These are phyloP conservation scores for Graphilbum fragrans DNA, from an alignment of 2,329 filamentous ascomycete genomes.

Conservation along the genomic window DNA sequence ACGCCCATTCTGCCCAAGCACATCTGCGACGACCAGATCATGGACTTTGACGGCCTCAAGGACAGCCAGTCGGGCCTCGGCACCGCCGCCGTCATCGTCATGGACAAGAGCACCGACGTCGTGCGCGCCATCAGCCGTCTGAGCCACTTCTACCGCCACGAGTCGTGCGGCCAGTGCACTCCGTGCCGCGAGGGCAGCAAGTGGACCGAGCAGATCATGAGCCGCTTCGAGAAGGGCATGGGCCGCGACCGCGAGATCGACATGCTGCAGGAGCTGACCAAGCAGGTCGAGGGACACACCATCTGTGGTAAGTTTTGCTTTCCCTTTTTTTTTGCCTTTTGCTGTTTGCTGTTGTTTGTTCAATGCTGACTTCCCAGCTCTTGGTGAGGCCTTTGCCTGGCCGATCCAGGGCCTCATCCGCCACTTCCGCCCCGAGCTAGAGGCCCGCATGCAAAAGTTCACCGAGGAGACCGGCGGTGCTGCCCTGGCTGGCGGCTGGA, in stretches of 20 bases:
- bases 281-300: constrained; percentile 98
- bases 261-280: constrained; percentile 98
- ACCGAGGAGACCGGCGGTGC: constrained; percentile 59
- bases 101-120: constrained; percentile 96
- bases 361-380: constrained; percentile 38
- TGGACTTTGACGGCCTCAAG: constrained; percentile 98
- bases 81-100: constrained; percentile 95
- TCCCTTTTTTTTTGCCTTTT: background rate
- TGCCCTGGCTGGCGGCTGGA: constrained; percentile 80
- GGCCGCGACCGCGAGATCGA: constrained; percentile 89
- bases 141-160: constrained; percentile 95
- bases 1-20: constrained; percentile 87
- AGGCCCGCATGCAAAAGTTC: constrained; percentile 79
- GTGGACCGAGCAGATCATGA: constrained; percentile 99
- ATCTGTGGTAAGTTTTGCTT: constrained; percentile 64
- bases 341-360: background rate
- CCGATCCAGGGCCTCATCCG: constrained; percentile 95
- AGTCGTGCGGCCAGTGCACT: constrained; percentile 96
- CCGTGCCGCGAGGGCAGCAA: constrained; percentile 98
- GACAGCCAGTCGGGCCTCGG: constrained; percentile 95
- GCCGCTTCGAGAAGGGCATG: constrained; percentile 84
- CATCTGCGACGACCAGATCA: constrained; percentile 87
- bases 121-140: constrained; percentile 88
- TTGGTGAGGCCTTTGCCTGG: constrained; percentile 98
- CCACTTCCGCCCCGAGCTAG: constrained; percentile 93